These are phyloP conservation scores for Plasmopara halstedii DNA, from an alignment of 352 stramenopile species.

Conservation along the genomic window DNA sequence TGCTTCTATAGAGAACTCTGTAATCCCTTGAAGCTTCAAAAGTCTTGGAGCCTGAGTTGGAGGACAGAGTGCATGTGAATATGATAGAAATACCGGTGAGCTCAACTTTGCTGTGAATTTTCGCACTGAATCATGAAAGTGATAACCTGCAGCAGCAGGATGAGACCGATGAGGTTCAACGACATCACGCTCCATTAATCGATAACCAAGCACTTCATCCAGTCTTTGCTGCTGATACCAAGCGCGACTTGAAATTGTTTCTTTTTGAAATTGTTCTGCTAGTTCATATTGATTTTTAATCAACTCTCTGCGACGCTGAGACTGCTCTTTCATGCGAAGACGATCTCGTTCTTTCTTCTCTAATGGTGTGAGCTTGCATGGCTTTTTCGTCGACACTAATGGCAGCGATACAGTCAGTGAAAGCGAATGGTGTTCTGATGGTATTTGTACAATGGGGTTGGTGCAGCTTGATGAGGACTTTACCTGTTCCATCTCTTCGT, in stretches of 20 bases:
- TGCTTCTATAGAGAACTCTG: conserved; percentile 14
- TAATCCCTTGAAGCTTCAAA: conserved; percentile 8
- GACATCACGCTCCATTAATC: conserved; percentile 50
- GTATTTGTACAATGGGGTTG: conserved; percentile 17
- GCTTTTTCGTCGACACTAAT: conserved; percentile 10
- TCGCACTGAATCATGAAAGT: conserved; percentile 16
- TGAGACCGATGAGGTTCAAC: conserved; percentile 46
- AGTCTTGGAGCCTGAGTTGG: conserved; percentile 18
- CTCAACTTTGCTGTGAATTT: neutral
- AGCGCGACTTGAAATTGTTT: conserved; percentile 15
- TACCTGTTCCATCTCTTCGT: conserved; percentile 2
- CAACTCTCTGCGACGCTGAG: conserved; percentile 26
- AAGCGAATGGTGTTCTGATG: conserved; percentile 5
- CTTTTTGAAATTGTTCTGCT: conserved; percentile 18
- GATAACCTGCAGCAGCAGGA: conserved; percentile 46
- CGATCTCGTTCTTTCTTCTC: conserved; percentile 48
- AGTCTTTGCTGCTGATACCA: conserved; percentile 43
- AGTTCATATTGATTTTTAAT: conserved; percentile 28
- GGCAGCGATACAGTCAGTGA: conserved; percentile 3
- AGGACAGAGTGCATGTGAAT: conserved; percentile 42
- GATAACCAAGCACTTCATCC: conserved; percentile 64
- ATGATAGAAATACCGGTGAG: conserved; percentile 50
- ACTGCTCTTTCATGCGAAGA: conserved; percentile 43
- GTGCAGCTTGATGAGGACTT: conserved; percentile 4
- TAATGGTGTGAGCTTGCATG: conserved; percentile 29